Conservation (phyloP, 257 asterid genomes). For the Salvia hispanica region DNA sequence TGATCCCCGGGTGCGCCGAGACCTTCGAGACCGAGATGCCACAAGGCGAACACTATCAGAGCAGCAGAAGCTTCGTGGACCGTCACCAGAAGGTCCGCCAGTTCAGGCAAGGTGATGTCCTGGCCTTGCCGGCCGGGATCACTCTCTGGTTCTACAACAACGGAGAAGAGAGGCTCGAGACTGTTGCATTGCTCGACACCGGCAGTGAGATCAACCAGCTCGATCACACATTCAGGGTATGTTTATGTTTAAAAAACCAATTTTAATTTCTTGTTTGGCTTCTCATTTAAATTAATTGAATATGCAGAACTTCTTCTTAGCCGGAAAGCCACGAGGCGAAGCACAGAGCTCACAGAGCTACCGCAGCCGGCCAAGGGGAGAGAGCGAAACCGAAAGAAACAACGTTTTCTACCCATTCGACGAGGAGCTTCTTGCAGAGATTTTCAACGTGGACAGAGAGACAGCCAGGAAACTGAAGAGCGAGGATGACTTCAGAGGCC, state of each 20-base stretch:
- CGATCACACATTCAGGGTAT: conserved; percentile 57
- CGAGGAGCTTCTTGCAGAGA: conserved; percentile 36
- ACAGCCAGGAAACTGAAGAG: conserved; percentile 37
- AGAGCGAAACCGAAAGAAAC: conserved; percentile 22
- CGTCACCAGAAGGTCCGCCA: conserved; percentile 55
- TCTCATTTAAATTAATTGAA: background rate
- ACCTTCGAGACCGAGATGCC: conserved; percentile 43
- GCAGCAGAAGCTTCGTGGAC: conserved; percentile 29
- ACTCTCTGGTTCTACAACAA: conserved; percentile 62
- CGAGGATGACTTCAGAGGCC: conserved; percentile 44
- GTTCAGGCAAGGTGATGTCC: conserved; percentile 48
- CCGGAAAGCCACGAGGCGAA: conserved; percentile 51
- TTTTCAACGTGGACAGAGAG: conserved; percentile 35
- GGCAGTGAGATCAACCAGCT: conserved; percentile 56
- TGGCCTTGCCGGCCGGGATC: conserved; percentile 56
- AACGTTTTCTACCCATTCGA: conserved; percentile 45
- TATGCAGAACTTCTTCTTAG: conserved; percentile 60
- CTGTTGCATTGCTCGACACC: conserved; percentile 61
- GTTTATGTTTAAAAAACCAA: too few relatives aligned
- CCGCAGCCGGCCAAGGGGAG: conserved; percentile 10
- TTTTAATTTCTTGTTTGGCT: too few relatives aligned
- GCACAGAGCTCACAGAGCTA: conserved; percentile 4
- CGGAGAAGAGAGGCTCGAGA: conserved; percentile 41
- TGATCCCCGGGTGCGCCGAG: conserved; percentile 68
- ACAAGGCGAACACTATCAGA: background rate